phyloP scores from a whole-genome alignment of 208 protist species.

The Acanthamoeba quina region DNA sequence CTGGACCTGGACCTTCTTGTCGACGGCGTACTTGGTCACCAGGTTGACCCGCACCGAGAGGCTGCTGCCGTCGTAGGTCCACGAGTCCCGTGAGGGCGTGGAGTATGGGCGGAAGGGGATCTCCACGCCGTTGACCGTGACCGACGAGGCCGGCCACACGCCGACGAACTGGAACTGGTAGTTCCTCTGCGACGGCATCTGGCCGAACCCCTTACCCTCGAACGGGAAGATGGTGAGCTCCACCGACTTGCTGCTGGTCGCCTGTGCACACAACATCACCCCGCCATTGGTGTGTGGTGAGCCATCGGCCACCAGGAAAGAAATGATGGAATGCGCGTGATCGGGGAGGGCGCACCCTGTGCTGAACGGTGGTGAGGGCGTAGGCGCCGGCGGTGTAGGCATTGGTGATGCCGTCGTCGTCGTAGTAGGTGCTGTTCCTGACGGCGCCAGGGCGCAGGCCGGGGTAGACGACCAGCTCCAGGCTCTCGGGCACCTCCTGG shows the following conservation, averaged over 20 bases:
- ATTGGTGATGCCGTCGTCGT: conserved; percentile 45
- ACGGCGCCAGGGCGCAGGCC: neutral
- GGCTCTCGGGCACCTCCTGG: conserved; percentile 49
- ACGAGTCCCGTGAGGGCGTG: conserved; percentile 30
- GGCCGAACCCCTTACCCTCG: conserved; percentile 13
- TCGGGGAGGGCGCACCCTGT: neutral
- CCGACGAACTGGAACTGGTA: conserved; percentile 59
- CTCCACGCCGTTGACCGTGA: conserved; percentile 38
- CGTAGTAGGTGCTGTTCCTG: conserved; percentile 25
- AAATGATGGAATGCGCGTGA: neutral
- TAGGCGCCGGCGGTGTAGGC: conserved; percentile 35
- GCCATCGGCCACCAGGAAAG: neutral
- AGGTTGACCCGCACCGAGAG: conserved; percentile 57
- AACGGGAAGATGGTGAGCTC: conserved; percentile 48
- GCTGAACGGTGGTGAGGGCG: conserved; percentile 40
- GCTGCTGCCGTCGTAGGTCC: conserved; percentile 49
- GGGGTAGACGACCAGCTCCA: conserved; percentile 25
- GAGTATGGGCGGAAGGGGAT: conserved; percentile 53
- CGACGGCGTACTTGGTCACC: conserved; percentile 45
- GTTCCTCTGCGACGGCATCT: conserved; percentile 36
- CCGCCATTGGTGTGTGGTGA: too few relatives aligned
- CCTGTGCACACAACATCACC: neutral
- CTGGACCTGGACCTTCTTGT: conserved; percentile 11
- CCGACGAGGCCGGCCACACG: conserved; percentile 32
- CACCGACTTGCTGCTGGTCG: neutral